Evolutionary conservation across 73 alveolate species (phyloP), one percentile per base, ranked within the genome.

Genomic region (Effrenium voratum): DNA sequence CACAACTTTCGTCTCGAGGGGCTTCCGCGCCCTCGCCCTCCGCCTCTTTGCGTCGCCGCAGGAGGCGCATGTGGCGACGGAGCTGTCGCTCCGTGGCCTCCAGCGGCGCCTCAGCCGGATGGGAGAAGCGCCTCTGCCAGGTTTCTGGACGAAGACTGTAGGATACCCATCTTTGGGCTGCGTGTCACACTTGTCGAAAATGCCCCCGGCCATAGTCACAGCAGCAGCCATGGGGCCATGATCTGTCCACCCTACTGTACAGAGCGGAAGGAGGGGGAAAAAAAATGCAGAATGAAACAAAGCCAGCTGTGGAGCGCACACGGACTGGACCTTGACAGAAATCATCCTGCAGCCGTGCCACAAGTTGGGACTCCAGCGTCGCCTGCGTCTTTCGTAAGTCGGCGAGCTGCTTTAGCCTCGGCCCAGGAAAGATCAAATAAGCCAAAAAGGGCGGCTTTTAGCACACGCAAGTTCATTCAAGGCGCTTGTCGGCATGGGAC

Each of bases 41-140:
- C 28, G 68, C 32, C 32, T 87, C 95, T 50, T 84, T 63, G 49
- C 95, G 95, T 8, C 46, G 63, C 72, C 85, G 84, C 52, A 36
- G 32, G 38, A 60, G 84, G 49, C 63, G 95, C 85, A 70, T 43
- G 50, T 87, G 95, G 40, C 95, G 95, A 22, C 95, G 95, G 36
- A 87, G 95, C 85, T 63, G 95, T 70, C 63, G 59, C 85, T 87
- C 95, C 44, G 80, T 59, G 80, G 84, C 52, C 36, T 87, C 95
- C 85, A 87, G 36, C 40, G 59, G 95, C 40, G 95, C 95, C 95
- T 87, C 6, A 36, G 40, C 32, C 46, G 30, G 30, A 19, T 19
- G 8, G 68, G 3, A 19, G 15, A 19, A 59, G 66, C 66, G 19
- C 19, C 66, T 19, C 28, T 10, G 66, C 19, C 10, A 13, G 19